phyloP scores from a whole-genome alignment of 2,329 filamentous ascomycete species.

The Diaporthe caulivora region DNA sequence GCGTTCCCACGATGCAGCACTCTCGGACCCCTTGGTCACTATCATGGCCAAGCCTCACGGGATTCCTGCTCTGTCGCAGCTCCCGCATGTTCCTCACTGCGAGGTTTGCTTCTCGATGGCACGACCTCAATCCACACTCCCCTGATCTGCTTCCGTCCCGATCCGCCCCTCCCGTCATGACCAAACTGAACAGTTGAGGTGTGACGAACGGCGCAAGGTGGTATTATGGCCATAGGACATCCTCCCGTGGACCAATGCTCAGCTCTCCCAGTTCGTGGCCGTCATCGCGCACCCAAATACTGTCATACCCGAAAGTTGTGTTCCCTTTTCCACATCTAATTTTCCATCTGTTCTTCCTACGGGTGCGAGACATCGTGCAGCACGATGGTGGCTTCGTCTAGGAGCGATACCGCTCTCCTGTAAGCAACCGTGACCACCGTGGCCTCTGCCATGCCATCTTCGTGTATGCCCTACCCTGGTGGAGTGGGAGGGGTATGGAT shows the following conservation, averaged over 20 bases:
- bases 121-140: background rate
- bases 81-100: slow-evolving; percentile 7
- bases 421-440: slow-evolving; percentile 17
- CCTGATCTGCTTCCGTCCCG: slow-evolving; percentile 26
- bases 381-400: background rate
- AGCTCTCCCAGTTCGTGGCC: slow-evolving; percentile 11
- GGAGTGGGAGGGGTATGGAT: background rate
- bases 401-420: slow-evolving; percentile 22
- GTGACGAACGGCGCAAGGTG: background rate
- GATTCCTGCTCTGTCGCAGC: background rate
- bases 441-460: slow-evolving; percentile 16
- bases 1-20: slow-evolving; percentile 20
- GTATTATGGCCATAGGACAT: background rate
- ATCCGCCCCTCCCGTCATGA: slow-evolving; percentile 10
- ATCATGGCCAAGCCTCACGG: background rate
- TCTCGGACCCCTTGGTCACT: background rate
- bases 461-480: background rate
- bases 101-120: slow-evolving; percentile 14
- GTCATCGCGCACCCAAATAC: slow-evolving; percentile 19
- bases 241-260: background rate
- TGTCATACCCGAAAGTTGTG: slow-evolving; percentile 12
- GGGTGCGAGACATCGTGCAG: slow-evolving; percentile 37
- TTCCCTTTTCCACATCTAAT: background rate
- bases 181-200: background rate
- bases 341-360: slow-evolving; percentile 13